Base-by-base conservation (phyloP, 2,329 filamentous ascomycete genomes). In the Trichoderma polysporum region DNA sequence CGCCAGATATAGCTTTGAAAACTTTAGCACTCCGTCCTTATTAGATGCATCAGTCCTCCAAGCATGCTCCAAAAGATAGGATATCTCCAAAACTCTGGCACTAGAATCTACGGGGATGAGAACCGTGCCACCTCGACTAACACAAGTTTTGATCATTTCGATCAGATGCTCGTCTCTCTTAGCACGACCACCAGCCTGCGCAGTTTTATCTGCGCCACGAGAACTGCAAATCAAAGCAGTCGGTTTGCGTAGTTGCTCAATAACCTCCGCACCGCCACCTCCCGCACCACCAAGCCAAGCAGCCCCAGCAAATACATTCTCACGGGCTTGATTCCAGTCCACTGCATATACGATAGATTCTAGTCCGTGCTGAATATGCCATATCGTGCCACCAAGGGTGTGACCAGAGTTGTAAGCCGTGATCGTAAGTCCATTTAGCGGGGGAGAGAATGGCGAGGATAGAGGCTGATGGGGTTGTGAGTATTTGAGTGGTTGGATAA, bases 301-400 rank as follows among this genome's bases (percentile, higher is more conserved):
- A 25, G 95, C 95, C 69, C 94, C 94, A 0, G 94, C 90, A 68
- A 97, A 89, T 17, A 98, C 93, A 79, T 97, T 97, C 77, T 99
- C 95, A 72, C 93, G 88, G n/a, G 91, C 93, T 79, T 97, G 94
- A 73, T 97, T 97, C 95, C 95, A 99, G 75, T 98, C 94, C 19
- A 97, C 92, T 0, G 95, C 94, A 74, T 99, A 98, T 1, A 99
- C 94, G 49, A 99, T 94, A 0, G 94, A 97, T 77, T 99, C 95
- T 75, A 97, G 86, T 0, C 94, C 93, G 81, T 98, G 93, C 74
- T 98, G 94, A 70, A 99, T 94, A 74, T 98, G 94, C 95, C 95
- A 99, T 82, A 99, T 97, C 27, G 95, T 98, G 66, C 95, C 95
- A 77, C 95, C 95, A 0, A 98, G 86, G 0, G 94, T 97, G 76